Evolutionary conservation across 768 basidiomycete species (phyloP), one percentile per base, ranked within the genome.

Genomic region (Pisolithus sp.): DNA sequence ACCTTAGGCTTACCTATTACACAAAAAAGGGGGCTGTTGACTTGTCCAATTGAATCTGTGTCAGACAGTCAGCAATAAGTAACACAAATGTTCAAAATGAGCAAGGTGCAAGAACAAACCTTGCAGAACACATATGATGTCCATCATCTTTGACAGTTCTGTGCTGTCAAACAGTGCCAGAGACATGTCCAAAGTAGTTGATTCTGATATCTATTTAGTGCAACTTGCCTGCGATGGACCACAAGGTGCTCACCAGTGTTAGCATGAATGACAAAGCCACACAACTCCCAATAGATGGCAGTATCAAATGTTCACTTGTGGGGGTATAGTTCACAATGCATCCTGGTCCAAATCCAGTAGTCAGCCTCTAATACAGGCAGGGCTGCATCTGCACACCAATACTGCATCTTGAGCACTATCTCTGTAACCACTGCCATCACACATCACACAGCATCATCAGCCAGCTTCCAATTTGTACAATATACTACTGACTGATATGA

Each of bases 381-480:
- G 10, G 20, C 7, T 8, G 7, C 13, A 13, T 34, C 1, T 13
- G 12, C 39, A 55, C 4, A 61, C 65, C 66, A 68, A 46, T 65
- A 67, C 44, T 65, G 61, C 17, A 52, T 53, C 49, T 63, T 59
- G n/a, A 68, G 49, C 26, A 54, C 62, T 38, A 52, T 49, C 46
- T 58, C 65, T 65, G 36, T 34, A 34, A 13, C 15, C 12, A 13
- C 12, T 4, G 15, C 15, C 12, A 13, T 13, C 34, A 15, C 13
- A 34, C 12, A 34, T 28, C 2, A 5, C 20, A 28, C 8, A 26
- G 23, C 34, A 39, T 49, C 31, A 28, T 28, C 18, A n/a, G 54
- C 20, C 1, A 47, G 34, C 34, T 15, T 15, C 5, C 26, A 5
- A 45, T 26, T 4, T 6, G 17, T 10, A 12, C 9, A 26, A 23